Percentiles rank a stretch among this genome's conserved stretches.
These are phyloP conservation scores for Hymenotorrendiella dingleyae DNA, from an alignment of 2,329 filamentous ascomycete genomes.

Conservation along the genomic window DNA sequence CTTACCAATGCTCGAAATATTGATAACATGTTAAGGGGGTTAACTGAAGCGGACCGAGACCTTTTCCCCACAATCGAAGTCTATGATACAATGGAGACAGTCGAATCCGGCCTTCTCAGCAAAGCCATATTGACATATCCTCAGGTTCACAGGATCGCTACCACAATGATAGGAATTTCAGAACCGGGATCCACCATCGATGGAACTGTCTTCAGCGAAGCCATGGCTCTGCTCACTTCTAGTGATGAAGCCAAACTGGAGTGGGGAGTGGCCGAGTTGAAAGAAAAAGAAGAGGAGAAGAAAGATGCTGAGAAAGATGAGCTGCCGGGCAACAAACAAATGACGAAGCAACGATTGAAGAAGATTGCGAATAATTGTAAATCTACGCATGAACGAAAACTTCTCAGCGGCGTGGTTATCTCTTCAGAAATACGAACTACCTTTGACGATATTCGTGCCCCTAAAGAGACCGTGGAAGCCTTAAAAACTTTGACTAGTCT, in stretches of 20 bases:
- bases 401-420: slow-evolving; percentile 77
- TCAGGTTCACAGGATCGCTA: slow-evolving; percentile 54
- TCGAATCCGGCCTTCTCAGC: slow-evolving; percentile 35
- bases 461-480: slow-evolving; percentile 75
- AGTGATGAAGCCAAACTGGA: slow-evolving; percentile 43
- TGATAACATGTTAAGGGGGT: slow-evolving; percentile 49
- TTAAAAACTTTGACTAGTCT: slow-evolving; percentile 85
- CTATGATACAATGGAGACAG: slow-evolving; percentile 23
- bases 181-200: slow-evolving; percentile 25
- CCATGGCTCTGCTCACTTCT: slow-evolving; percentile 35
- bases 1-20: slow-evolving; percentile 61
- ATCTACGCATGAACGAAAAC: slow-evolving; percentile 73
- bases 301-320: slow-evolving; percentile 24
- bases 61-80: slow-evolving; percentile 19
- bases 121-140: slow-evolving; percentile 53
- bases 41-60: slow-evolving; percentile 20
- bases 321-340: slow-evolving; percentile 31
- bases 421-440: slow-evolving; percentile 77
- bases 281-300: slow-evolving; percentile 33
- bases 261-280: slow-evolving; percentile 37
- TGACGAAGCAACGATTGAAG: slow-evolving; percentile 37
- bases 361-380: slow-evolving; percentile 55
- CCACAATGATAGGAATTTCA: slow-evolving; percentile 41
- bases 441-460: slow-evolving; percentile 80
- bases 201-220: slow-evolving; percentile 32